Evolutionary conservation across 1,284 basidiomycete species (phyloP), one percentile per base, ranked within the genome.

Genomic region (Tetrapyrgos nigripes): DNA sequence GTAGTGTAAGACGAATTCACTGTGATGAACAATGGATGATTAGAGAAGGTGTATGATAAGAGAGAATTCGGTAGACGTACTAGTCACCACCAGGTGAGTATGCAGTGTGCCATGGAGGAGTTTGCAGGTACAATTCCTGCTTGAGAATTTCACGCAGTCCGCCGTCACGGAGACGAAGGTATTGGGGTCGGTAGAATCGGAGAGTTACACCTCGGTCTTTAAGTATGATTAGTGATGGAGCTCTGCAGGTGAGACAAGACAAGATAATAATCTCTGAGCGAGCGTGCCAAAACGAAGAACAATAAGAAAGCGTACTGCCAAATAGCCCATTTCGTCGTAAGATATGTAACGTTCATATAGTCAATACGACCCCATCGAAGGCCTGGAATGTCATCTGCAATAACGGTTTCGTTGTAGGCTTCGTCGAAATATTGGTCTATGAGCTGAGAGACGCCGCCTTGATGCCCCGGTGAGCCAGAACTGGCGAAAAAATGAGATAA

Each of bases 361-460:
- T 93, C 90, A 58, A 93, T 86, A 58, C 92, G 85, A 50, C 84
- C 91, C 83, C 88, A 93, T 54, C 83, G 84, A 50, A 93, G 83
- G 68, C 91, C 70, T 1, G 84, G 84, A 26, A 92, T 75, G 69
- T 91, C 91, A 9, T 79, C 80, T n/a, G 79, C 82, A 19, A 84
- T 70, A 43, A 83, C 58, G 3, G 87, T 83, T 58, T 81, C 74
- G 69, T 92, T 89, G 70, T 80, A 92, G 3, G 90, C 82, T 6
- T 78, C 76, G 65, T 93, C 91, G 64, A 92, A 92, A 43, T 84
- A 74, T 35, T 84, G 68, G 72, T 93, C 91, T 23, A 90, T 79
- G 49, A 81, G 80, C 70, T 86, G 83, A 2, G 91, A 91, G 45
- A 93, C 64, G 2, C 84, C 84, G 31, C 88, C 86, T 62, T 82